These are phyloP conservation scores for Daldinia childiae DNA, from an alignment of 495 filamentous ascomycete genomes.

Conservation along the genomic window DNA sequence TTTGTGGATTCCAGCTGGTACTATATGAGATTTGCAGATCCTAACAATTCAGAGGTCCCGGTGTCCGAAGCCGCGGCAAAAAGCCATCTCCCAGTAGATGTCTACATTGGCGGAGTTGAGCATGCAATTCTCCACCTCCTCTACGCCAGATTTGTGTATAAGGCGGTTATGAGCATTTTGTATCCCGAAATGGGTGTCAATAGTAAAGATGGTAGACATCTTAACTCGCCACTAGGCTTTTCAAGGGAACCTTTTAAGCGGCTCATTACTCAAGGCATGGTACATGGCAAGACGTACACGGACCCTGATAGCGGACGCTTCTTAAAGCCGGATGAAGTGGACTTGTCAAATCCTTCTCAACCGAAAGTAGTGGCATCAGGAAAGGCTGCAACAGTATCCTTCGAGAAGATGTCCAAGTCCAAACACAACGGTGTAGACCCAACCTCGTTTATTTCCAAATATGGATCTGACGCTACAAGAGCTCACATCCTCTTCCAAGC, in stretches of 20 bases:
- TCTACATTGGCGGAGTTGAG: slow-evolving; percentile 89
- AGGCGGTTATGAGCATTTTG: slow-evolving; percentile 72
- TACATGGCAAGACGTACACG: slow-evolving; percentile 83
- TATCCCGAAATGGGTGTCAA: slow-evolving; percentile 25
- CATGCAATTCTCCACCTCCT: slow-evolving; percentile 93
- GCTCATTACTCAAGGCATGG: slow-evolving; percentile 90
- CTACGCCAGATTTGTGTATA: slow-evolving; percentile 90
- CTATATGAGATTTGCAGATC: slow-evolving; percentile 79
- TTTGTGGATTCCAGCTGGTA: slow-evolving; percentile 97
- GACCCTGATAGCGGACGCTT: slow-evolving; percentile 80
- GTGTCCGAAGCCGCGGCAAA: slow-evolving; percentile 68
- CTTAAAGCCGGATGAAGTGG: slow-evolving; percentile 79
- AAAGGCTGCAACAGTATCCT: slow-evolving; percentile 67
- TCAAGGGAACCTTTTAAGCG: slow-evolving; percentile 79
- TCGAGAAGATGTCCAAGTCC: slow-evolving; percentile 96
- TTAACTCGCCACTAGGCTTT: slow-evolving; percentile 9
- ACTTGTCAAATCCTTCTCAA: slow-evolving; percentile 63
- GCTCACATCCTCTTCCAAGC: slow-evolving; percentile 90
- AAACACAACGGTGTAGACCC: slow-evolving; percentile 95
- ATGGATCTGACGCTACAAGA: slow-evolving; percentile 84
- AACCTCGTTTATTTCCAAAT: slow-evolving; percentile 69
- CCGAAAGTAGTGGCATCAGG: slow-evolving; percentile 70
- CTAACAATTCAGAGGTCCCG: slow-evolving; percentile 67
- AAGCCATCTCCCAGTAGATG: slow-evolving; percentile 72
- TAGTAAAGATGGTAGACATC: slow-evolving; percentile 51